Evolutionary conservation across 352 stramenopile species (phyloP).

Genomic region (Phytophthora ramorum): DNA sequence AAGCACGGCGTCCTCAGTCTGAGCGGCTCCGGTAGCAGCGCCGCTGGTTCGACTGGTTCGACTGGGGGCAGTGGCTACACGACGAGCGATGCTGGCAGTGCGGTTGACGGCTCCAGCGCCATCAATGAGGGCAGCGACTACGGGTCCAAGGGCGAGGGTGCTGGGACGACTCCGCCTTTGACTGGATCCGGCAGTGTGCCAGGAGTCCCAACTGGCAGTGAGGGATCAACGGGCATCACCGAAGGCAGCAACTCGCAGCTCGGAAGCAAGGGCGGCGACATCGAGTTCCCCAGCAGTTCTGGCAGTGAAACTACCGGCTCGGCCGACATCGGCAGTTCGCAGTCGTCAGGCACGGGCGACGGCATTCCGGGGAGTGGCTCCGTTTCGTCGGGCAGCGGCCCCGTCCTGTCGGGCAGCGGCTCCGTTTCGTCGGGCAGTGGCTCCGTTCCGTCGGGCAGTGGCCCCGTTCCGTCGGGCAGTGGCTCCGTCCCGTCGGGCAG

Average conservation of each 20-base stretch:
- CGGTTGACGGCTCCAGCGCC: conserved; percentile 10
- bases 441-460: too few relatives aligned
- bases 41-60: conserved; percentile 1
- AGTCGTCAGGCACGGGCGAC: neutral
- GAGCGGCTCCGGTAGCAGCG: conserved; percentile 17
- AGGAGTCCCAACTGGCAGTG: neutral
- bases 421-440: too few relatives aligned
- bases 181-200: conserved; percentile 7
- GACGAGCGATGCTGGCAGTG: conserved; percentile 6
- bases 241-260: conserved; percentile 5
- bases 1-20: conserved; percentile 2
- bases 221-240: neutral
- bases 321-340: neutral
- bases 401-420: neutral
- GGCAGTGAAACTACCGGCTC: neutral
- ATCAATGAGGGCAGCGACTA: conserved; percentile 17
- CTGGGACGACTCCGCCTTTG: conserved; percentile 4
- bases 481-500: too few relatives aligned
- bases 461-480: too few relatives aligned
- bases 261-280: neutral
- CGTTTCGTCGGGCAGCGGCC: too few relatives aligned
- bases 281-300: neutral
- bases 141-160: neutral
- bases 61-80: conserved; percentile 15
- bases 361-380: neutral